These are phyloP conservation scores for Kluyveromyces sp. DNA, from an alignment of 1,139 yeast genomes.

Conservation along the genomic window DNA sequence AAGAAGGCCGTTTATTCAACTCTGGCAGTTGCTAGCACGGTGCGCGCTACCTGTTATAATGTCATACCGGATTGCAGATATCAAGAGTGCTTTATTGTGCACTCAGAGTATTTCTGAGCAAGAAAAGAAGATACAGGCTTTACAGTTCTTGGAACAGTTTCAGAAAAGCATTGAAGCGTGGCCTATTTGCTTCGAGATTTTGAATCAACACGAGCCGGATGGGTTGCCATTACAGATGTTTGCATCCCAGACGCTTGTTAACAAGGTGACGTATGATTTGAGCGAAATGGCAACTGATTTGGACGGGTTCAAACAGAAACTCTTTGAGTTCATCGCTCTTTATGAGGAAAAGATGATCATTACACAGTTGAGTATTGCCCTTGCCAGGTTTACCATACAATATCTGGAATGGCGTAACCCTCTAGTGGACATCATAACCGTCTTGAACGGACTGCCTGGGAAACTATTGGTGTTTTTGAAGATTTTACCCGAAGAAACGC, in stretches of 20 bases:
- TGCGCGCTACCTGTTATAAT: slow-evolving; percentile 7
- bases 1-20: no score
- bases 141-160: slow-evolving; percentile 60
- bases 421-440: slow-evolving; percentile 52
- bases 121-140: slow-evolving; percentile 27
- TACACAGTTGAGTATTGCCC: slow-evolving; percentile 72
- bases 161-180: slow-evolving; percentile 76
- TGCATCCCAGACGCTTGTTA: slow-evolving; percentile 84
- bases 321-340: slow-evolving; percentile 28
- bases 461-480: slow-evolving; percentile 66
- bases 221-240: slow-evolving; percentile 59
- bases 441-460: slow-evolving; percentile 36
- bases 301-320: slow-evolving; percentile 42
- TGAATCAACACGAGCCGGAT: slow-evolving; percentile 20
- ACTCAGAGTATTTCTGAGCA: slow-evolving; percentile 26
- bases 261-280: slow-evolving; percentile 78
- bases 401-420: slow-evolving; percentile 67
- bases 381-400: slow-evolving; percentile 79
- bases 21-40: no score
- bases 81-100: slow-evolving; percentile 26
- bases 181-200: slow-evolving; percentile 39
- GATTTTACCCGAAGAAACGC: slow-evolving; percentile 85
- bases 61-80: slow-evolving; percentile 19
- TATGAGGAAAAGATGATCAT: slow-evolving; percentile 50
- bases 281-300: slow-evolving; percentile 68